Conservation (phyloP, 2,329 filamentous ascomycete genomes). For the Xylariaceae sp. region DNA sequence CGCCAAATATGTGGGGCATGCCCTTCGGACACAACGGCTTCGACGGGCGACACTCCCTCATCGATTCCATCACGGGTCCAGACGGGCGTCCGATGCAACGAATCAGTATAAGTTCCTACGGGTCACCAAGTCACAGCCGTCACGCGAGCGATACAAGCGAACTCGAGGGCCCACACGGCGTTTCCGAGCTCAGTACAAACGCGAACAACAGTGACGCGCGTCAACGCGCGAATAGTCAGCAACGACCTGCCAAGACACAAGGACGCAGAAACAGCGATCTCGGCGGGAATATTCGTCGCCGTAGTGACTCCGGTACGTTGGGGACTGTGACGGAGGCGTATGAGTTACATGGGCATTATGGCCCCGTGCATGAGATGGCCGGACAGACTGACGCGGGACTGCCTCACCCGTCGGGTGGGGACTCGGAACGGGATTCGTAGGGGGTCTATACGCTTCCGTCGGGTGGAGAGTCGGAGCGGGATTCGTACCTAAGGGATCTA, state of each 20-base stretch:
- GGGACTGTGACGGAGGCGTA: slow-evolving; percentile 38
- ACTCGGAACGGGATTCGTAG: not conserved
- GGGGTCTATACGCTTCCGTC: not conserved
- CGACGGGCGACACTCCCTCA: slow-evolving; percentile 28
- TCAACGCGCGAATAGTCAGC: slow-evolving; percentile 29
- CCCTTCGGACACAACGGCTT: slow-evolving; percentile 22
- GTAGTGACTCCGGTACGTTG: slow-evolving; percentile 25
- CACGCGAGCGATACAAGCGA: slow-evolving; percentile 43
- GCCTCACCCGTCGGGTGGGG: slow-evolving; percentile 3
- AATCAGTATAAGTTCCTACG: slow-evolving; percentile 28
- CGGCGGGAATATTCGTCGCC: slow-evolving; percentile 14
- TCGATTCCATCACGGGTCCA: slow-evolving; percentile 18
- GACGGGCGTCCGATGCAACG: slow-evolving; percentile 26
- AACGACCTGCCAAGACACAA: slow-evolving; percentile 16
- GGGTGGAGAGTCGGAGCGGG: not conserved
- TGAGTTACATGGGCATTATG: slow-evolving; percentile 46
- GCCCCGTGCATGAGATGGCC: slow-evolving; percentile 35
- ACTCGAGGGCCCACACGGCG: slow-evolving; percentile 27
- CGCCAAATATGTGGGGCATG: slow-evolving; percentile 22
- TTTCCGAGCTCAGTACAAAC: slow-evolving; percentile 37
- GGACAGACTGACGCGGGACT: slow-evolving; percentile 38
- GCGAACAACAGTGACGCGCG: slow-evolving; percentile 32
- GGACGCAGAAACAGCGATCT: slow-evolving; percentile 23
- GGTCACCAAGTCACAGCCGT: slow-evolving; percentile 33
- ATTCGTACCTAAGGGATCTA: not conserved